phyloP scores from a whole-genome alignment of 2,329 filamentous ascomycete species.

The Trichocomaceae sp. region DNA sequence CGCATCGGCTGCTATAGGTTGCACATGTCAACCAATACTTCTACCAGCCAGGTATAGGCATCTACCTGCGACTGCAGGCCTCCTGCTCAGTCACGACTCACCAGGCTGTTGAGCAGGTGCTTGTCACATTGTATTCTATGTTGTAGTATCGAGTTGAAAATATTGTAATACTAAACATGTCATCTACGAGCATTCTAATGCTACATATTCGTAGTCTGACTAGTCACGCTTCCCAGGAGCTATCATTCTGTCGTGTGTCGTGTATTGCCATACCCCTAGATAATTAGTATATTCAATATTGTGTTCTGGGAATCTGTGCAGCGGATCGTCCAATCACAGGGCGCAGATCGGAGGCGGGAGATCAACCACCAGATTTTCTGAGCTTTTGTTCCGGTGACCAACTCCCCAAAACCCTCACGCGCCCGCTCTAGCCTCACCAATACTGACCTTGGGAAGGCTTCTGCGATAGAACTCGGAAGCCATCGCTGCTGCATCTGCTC shows the following conservation, averaged over 20 bases:
- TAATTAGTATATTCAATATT: no score
- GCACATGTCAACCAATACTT: background rate
- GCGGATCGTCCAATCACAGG: slow-evolving; percentile 18
- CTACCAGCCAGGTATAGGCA: background rate
- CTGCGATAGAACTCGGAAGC: background rate
- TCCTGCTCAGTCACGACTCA: background rate
- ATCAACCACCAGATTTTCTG: slow-evolving; percentile 8
- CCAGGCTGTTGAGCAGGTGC: background rate
- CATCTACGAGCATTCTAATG: background rate
- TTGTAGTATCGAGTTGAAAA: background rate
- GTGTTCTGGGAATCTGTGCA: no score
- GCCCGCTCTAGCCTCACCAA: slow-evolving; percentile 12
- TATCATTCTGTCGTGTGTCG: no score
- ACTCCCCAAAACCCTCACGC: slow-evolving; percentile 13
- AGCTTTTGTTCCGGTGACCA: slow-evolving; percentile 7
- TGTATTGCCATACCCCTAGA: no score
- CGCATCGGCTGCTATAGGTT: background rate
- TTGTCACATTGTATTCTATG: background rate
- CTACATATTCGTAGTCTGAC: background rate
- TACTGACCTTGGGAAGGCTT: no score
- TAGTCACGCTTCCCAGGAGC: no score
- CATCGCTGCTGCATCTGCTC: background rate
- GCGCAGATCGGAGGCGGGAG: slow-evolving; percentile 3
- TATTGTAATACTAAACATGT: background rate
- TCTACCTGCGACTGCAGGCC: background rate